A percentile compares a stretch with the other conserved stretches of the same genome.
These are phyloP conservation scores for Sclerotinia minor DNA, from an alignment of 2,329 filamentous ascomycete genomes.

Conservation along the genomic window DNA sequence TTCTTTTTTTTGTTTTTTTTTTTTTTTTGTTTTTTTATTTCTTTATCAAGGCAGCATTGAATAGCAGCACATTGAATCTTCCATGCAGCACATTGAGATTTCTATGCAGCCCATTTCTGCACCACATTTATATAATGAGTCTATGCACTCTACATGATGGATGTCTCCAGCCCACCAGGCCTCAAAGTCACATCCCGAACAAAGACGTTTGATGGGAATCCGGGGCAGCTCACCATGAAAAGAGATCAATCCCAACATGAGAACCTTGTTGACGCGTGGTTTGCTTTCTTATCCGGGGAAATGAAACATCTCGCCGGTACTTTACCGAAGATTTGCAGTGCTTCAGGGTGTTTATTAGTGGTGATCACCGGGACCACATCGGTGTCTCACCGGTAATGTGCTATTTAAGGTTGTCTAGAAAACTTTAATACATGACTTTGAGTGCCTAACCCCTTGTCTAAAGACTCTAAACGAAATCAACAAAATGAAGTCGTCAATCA, in stretches of 20 bases:
- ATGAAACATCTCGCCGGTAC: conserved; percentile 12
- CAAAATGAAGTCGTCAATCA: not conserved
- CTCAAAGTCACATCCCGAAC: not conserved
- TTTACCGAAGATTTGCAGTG: conserved; percentile 4
- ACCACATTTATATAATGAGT: not conserved
- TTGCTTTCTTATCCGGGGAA: not conserved
- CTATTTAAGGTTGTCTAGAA: not conserved
- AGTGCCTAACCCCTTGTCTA: not conserved
- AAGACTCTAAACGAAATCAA: not conserved
- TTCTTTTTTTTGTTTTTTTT: too few relatives aligned
- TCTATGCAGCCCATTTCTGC: not conserved
- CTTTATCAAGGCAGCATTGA: not conserved
- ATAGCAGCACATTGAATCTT: not conserved
- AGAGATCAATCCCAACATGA: not conserved
- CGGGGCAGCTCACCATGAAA: not conserved
- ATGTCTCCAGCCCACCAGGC: not conserved
- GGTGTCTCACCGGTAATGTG: not conserved
- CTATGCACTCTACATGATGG: not conserved
- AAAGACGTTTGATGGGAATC: not conserved
- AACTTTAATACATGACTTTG: not conserved
- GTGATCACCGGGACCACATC: not conserved
- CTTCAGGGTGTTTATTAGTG: not conserved
- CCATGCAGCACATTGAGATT: not conserved
- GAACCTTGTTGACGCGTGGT: conserved; percentile 12
- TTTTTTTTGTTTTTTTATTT: too few relatives aligned